phyloP scores from a whole-genome alignment of 495 filamentous ascomycete species.

The Penicillium cosmopolitanum region DNA sequence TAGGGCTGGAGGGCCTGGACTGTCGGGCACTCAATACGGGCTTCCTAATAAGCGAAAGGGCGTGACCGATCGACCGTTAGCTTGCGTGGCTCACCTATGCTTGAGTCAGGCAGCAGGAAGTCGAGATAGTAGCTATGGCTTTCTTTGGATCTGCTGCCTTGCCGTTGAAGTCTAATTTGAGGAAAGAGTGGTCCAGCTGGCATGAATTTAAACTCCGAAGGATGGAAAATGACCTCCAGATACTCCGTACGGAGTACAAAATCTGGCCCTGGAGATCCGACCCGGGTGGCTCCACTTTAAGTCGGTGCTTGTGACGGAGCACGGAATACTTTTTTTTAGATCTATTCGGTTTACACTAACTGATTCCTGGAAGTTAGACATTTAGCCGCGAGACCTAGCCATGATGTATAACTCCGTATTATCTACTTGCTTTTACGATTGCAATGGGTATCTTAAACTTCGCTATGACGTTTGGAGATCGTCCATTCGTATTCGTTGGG shows the following conservation, averaged over 20 bases:
- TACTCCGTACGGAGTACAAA: neutral
- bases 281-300: neutral
- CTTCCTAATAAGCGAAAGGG: neutral
- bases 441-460: neutral
- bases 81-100: neutral
- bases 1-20: neutral
- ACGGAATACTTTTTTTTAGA: too few species aligned
- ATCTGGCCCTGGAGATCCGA: neutral
- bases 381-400: too few species aligned
- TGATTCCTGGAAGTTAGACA: too few species aligned
- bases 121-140: too few species aligned
- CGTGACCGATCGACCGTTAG: neutral
- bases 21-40: neutral
- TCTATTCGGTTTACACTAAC: too few species aligned
- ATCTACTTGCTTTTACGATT: neutral
- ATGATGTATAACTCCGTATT: too few species aligned
- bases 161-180: neutral
- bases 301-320: too few species aligned
- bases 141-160: neutral
- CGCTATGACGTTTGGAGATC: neutral
- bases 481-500: neutral
- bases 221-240: neutral
- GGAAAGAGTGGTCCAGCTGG: neutral
- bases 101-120: slow-evolving; percentile 1
- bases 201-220: neutral